These are phyloP conservation scores for Oemleria cerasiformis DNA, from an alignment of 306 rosid genomes.

Conservation along the genomic window DNA sequence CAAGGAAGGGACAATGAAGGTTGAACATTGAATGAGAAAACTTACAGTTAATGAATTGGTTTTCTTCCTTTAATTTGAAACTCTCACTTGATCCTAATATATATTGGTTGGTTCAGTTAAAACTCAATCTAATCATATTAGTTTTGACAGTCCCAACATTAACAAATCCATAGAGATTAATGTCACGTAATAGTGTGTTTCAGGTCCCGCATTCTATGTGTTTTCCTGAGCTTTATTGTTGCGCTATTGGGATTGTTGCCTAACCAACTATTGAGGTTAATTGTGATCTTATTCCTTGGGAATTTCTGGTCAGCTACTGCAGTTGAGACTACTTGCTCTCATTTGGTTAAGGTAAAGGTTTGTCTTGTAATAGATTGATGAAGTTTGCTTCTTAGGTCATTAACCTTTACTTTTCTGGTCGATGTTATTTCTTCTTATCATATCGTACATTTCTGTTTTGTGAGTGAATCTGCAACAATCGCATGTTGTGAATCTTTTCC, in stretches of 20 bases:
- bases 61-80: not conserved
- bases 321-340: conserved; percentile 78
- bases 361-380: conserved; percentile 13
- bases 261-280: conserved; percentile 39
- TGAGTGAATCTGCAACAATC: too few relatives aligned
- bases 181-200: conserved; percentile 25
- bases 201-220: conserved; percentile 56
- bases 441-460: too few relatives aligned
- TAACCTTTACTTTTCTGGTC: not conserved
- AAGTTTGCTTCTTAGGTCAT: conserved; percentile 3
- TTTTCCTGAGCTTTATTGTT: conserved; percentile 44
- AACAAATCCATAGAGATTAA: conserved; percentile 22
- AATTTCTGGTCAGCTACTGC: conserved; percentile 77
- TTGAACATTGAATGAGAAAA: not conserved
- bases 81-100: conserved; percentile 20
- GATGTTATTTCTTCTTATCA: not conserved
- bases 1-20: not conserved
- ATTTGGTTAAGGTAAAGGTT: conserved; percentile 66
- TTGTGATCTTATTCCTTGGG: conserved; percentile 57
- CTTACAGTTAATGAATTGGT: not conserved
- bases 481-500: not conserved
- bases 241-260: conserved; percentile 72
- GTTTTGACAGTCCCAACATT: conserved; percentile 13
- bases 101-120: not conserved
- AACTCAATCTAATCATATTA: not conserved